phyloP scores from a whole-genome alignment of 345 rosid genomes.

The Sonneratia caseolaris region DNA sequence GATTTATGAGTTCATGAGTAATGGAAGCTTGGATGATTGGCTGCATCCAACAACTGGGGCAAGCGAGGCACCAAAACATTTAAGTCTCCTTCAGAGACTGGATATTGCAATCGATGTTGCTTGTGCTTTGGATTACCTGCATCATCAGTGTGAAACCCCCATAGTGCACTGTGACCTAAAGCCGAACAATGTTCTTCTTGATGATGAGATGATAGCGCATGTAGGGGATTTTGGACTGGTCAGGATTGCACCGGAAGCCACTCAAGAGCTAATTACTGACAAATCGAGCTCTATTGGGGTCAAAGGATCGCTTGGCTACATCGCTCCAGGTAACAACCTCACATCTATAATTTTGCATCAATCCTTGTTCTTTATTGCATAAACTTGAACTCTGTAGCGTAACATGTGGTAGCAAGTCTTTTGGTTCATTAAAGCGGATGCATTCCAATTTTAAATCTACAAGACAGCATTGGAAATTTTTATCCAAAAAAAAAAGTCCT shows the following conservation, averaged over 20 bases:
- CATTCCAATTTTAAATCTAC: neutral
- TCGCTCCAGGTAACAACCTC: constrained; percentile 32
- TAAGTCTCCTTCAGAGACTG: constrained; percentile 13
- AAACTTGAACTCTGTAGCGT: neutral
- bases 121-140: constrained; percentile 30
- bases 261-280: constrained; percentile 1
- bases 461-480: neutral
- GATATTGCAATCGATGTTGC: constrained; percentile 30
- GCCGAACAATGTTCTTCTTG: constrained; percentile 25
- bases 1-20: constrained; percentile 13
- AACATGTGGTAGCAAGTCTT: neutral
- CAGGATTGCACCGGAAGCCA: constrained; percentile 15
- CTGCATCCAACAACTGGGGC: neutral
- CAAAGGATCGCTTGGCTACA: constrained; percentile 37
- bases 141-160: constrained; percentile 17
- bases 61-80: neutral
- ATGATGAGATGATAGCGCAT: constrained; percentile 26
- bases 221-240: constrained; percentile 41
- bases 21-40: constrained; percentile 14
- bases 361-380: neutral
- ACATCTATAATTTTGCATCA: neutral
- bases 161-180: constrained; percentile 30
- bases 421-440: neutral
- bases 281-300: constrained; percentile 25
- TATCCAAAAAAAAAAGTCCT: neutral